These are phyloP conservation scores for Apiotrichum mycotoxinovorans DNA, from an alignment of 1,284 basidiomycete species.

Conservation along the genomic window DNA sequence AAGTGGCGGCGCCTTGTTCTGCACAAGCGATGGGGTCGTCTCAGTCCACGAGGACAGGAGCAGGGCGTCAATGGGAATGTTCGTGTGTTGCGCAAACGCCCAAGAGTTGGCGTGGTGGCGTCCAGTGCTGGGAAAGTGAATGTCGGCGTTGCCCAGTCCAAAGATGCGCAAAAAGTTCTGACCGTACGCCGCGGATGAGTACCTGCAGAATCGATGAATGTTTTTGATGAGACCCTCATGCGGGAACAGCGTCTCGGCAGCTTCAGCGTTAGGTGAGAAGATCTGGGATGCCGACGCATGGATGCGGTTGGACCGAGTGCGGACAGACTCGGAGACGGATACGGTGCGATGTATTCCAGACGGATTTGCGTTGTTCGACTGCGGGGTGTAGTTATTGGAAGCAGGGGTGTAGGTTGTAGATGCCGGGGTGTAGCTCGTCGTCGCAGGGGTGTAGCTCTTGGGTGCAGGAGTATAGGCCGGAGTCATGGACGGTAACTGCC, in stretches of 20 bases:
- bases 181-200: constrained; percentile 52
- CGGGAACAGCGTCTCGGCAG: constrained; percentile 46
- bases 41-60: constrained; percentile 54
- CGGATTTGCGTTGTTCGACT: neutral
- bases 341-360: neutral
- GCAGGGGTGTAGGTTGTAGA: too few species aligned
- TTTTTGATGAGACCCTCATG: constrained; percentile 51
- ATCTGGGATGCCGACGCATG: constrained; percentile 19
- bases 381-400: constrained; percentile 4
- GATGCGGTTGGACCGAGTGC: constrained; percentile 20
- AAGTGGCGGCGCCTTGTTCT: constrained; percentile 50
- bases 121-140: constrained; percentile 52
- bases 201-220: constrained; percentile 54
- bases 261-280: constrained; percentile 17
- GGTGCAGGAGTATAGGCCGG: neutral
- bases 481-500: neutral
- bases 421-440: constrained; percentile 9
- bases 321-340: constrained; percentile 15
- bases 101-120: constrained; percentile 52
- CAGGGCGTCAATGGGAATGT: constrained; percentile 53
- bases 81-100: constrained; percentile 52
- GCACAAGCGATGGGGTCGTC: constrained; percentile 29
- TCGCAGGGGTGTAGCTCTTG: too few species aligned
- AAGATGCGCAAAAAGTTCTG: constrained; percentile 53
- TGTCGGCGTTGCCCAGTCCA: constrained; percentile 51